Evolutionary conservation across 164 flowering plant genomes (phyloP), one percentile per base, ranked within the genome.

Genomic region (Berberis thunbergii): DNA sequence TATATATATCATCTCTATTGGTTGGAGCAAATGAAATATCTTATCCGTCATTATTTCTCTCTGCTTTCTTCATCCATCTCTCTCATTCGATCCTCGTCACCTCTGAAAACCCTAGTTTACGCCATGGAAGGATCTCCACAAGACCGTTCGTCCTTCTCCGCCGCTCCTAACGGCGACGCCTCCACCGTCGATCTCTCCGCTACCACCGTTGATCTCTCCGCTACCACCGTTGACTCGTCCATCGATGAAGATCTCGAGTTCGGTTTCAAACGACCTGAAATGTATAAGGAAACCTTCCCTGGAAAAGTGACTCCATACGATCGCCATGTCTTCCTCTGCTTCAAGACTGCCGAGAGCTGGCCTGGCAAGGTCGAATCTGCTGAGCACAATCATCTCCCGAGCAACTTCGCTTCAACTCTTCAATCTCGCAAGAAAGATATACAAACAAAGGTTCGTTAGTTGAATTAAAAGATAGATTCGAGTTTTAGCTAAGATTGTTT

Each of bases 291-390:
- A 55, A 65, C 68, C 46, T 86, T 94, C 44, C 69, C 84, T 41
- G 87, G 82, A 10, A 85, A 93, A 55, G 81, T 86, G 3, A 77
- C 74, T 57, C 69, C 75, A 7, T 87, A 87, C 78, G 96, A 84
- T 13, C 87, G 99, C 48, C 99, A 95, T 66, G 66, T 89, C 9
- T 85, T 95, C 65, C 94, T 95, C 66, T 86, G 91, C 72, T 84
- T 75, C 79, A 84, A 83, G 80, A 72, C 65, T 62, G 79, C 80
- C n/a, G 78, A 75, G 42, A 65, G 73, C 39, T 94, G 99, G 99
- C 76, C 88, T 41, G 26, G 87, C n/a, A 79, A 73, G 5, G 81
- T 87, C 49, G 99, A 91, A 71, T 71, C 50, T 26, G 74, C 83
- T 2, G 85, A 78, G 2, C 45, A 66, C 11, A 92, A 84, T 76